Evolutionary conservation across 192 early-diverging fungal genomes (phyloP).

Genomic region (Coemansia sp.): DNA sequence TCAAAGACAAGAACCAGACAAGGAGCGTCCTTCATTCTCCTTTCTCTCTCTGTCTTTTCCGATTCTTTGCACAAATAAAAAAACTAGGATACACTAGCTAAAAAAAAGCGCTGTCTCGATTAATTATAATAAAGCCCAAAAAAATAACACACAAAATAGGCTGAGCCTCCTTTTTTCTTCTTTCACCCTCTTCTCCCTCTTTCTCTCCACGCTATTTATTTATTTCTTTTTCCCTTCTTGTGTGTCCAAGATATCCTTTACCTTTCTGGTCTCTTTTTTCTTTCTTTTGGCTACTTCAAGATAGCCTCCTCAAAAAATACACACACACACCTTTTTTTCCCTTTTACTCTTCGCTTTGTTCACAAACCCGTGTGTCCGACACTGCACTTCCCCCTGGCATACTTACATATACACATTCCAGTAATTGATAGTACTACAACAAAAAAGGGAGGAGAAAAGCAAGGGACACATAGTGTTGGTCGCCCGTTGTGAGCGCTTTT

Average conservation of each 20-base stretch:
- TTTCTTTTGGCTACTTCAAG: background rate
- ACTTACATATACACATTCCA: background rate
- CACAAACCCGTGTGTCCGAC: background rate
- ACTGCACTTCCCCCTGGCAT: background rate
- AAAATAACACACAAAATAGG: background rate
- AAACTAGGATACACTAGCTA: no score
- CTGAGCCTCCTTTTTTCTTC: slow-evolving; percentile 1
- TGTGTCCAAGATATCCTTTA: background rate
- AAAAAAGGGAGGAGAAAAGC: no score
- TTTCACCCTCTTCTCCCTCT: background rate
- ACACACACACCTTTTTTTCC: background rate
- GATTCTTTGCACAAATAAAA: no score
- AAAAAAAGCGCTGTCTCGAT: no score
- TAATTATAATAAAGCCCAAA: no score
- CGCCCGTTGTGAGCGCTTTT: no score
- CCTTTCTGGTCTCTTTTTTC: background rate
- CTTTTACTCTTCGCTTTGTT: background rate
- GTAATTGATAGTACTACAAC: background rate
- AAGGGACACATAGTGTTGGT: no score
- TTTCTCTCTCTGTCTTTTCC: no score
- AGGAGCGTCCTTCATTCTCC: no score
- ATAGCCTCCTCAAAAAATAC: background rate
- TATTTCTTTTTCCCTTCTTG: background rate
- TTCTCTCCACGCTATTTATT: background rate
- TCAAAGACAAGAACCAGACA: no score